Evolutionary conservation across 1,284 basidiomycete genomes (phyloP), one percentile per base, ranked within the genome.

Genomic region (Leccinum griseonigrum): DNA sequence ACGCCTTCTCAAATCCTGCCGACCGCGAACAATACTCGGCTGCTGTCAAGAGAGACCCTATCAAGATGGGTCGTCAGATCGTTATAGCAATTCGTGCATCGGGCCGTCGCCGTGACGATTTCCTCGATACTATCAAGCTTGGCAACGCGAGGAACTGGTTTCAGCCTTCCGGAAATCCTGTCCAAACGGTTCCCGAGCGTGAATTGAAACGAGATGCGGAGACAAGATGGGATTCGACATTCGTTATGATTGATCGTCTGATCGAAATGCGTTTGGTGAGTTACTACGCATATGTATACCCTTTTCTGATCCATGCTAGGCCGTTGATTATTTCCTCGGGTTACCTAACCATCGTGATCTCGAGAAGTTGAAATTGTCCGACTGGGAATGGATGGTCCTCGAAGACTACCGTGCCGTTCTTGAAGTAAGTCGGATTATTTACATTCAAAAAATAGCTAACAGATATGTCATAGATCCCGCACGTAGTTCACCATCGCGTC

Each of bases 281-380:
- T 13, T 28, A 28, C 34, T n/a, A 8, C 26, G n/a, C 8, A 40
- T 14, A 40, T 40, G 22, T 26, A 1, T 38, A n/a, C 43, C 9
- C 22, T 40, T 28, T 55, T n/a, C 28, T 22, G 4, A 32, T 31
- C 28, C 26, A 7, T 18, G 6, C 13, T 32, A 62, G 61, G 40
- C 53, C 7, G 32, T 62, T 38, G 43, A 62, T 18, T 40, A 34
- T 26, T 60, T 62, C 28, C 43, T 62, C 26, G 11, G 9, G 13
- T 22, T 38, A 3, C 60, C 40, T 11, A 46, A 59, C 28, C 53
- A 62, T n/a, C 22, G 53, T 38, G 59, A 62, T 16, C 58, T 61
- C 26, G 14, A 36, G n/a, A 31, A 43, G 40, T 60, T 51, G 48
- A 56, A 28, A 29, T 22, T 60, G n/a, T 56, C 54, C n/a, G 18